Percentiles rank a stretch among this genome's conserved stretches.
These are phyloP conservation scores for Trypanosoma cruzi DNA, from an alignment of 208 protist species.

Conservation along the genomic window DNA sequence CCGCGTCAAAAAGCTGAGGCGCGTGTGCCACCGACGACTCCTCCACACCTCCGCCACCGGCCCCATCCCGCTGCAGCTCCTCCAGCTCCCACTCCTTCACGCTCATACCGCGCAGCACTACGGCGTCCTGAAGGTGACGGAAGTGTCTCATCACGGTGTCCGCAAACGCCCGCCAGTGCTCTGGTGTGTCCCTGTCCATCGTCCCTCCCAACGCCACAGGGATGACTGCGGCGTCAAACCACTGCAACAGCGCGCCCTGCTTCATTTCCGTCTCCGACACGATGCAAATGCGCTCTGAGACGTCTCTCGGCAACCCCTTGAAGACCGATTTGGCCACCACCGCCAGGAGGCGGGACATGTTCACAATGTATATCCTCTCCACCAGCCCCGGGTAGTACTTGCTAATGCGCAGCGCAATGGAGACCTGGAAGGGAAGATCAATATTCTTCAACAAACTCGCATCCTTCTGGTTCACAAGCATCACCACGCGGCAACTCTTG, in stretches of 20 bases:
- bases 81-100: conserved; percentile 85
- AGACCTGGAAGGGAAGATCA: conserved; percentile 65
- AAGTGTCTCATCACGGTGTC: conserved; percentile 57
- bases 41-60: too few species aligned
- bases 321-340: conserved; percentile 67
- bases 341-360: conserved; percentile 54
- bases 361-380: conserved; percentile 76
- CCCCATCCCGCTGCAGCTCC: too few species aligned
- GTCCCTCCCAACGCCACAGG: conserved; percentile 55
- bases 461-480: conserved; percentile 69
- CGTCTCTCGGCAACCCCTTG: conserved; percentile 46
- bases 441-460: conserved; percentile 62
- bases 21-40: too few species aligned
- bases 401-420: conserved; percentile 61
- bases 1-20: too few species aligned
- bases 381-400: conserved; percentile 72
- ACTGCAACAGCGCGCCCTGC: conserved; percentile 44
- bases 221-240: conserved; percentile 53
- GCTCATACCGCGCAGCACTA: conserved; percentile 40
- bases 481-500: conserved; percentile 50
- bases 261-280: conserved; percentile 44
- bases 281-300: conserved; percentile 70
- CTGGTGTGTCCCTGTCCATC: conserved; percentile 55
- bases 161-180: conserved; percentile 40
- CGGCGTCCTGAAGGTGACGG: conserved; percentile 39